Percentiles rank a stretch among this genome's conserved stretches.
Conservation (phyloP, 1,284 basidiomycete genomes). For the Puccinia coronata region DNA sequence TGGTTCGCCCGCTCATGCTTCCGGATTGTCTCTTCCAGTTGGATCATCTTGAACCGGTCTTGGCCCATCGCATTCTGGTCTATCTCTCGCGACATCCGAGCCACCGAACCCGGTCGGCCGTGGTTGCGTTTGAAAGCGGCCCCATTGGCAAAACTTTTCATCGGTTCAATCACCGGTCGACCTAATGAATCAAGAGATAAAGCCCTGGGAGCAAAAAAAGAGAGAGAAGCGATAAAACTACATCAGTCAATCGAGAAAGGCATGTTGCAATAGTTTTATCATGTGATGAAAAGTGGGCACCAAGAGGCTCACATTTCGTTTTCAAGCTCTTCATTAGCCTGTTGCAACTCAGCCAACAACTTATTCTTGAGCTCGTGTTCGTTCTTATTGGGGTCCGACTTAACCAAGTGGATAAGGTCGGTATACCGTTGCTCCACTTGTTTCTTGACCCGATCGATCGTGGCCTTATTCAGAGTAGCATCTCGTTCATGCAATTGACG, state of each 20-base stretch:
- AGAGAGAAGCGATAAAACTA: constrained; percentile 59
- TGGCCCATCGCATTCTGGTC: constrained; percentile 54
- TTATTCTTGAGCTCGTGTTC: constrained; percentile 63
- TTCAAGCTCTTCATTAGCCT: constrained; percentile 68
- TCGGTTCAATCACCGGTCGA: constrained; percentile 38
- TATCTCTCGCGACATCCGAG: constrained; percentile 49
- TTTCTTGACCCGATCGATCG: constrained; percentile 66
- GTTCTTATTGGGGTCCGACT: constrained; percentile 62
- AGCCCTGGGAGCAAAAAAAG: constrained; percentile 59
- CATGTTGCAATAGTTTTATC: constrained; percentile 56
- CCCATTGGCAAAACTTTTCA: constrained; percentile 40
- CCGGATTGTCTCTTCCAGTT: constrained; percentile 53
- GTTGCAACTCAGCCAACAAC: constrained; percentile 70
- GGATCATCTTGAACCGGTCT: constrained; percentile 54
- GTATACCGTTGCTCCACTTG: constrained; percentile 70
- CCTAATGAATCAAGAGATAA: constrained; percentile 48
- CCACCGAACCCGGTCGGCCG: constrained; percentile 57
- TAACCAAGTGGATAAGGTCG: constrained; percentile 69
- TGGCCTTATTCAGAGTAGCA: constrained; percentile 55
- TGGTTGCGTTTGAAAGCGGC: constrained; percentile 51
- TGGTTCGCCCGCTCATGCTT: constrained; percentile 49
- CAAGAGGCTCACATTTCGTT: constrained; percentile 63
- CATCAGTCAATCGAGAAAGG: constrained; percentile 59
- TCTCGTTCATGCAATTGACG: constrained; percentile 54
- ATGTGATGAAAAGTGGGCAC: constrained; percentile 53